phyloP scores from a whole-genome alignment of 2,329 filamentous ascomycete species.

The Cryphonectria carpinicola region DNA sequence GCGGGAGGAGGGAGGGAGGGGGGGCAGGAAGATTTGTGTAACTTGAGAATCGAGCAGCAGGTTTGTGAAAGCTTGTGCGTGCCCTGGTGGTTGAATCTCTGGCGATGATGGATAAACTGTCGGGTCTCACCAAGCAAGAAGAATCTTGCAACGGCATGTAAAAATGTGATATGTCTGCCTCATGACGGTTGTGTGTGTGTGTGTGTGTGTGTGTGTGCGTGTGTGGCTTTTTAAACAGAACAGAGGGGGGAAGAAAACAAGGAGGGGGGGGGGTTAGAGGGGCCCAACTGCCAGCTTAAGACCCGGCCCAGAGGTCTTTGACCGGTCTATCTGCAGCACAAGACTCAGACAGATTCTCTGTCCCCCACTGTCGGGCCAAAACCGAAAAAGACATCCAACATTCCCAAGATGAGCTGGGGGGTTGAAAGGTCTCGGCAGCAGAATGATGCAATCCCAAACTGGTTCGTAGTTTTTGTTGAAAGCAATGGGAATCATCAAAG shows the following conservation, averaged over 20 bases:
- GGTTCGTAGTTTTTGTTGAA: conserved; percentile 23
- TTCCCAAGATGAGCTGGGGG: conserved; percentile 16
- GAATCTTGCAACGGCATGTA: conserved; percentile 4
- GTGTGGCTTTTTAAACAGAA: conserved; percentile 12
- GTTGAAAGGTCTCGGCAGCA: conserved; percentile 27
- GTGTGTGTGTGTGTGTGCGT: neutral
- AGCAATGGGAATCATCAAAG: conserved; percentile 26
- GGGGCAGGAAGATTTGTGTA: neutral
- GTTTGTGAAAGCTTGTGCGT: neutral
- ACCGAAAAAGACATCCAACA: conserved; percentile 7
- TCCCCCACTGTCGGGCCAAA: conserved; percentile 16
- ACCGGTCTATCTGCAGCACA: conserved; percentile 17
- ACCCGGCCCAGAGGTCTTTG: conserved; percentile 26
- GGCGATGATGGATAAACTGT: neutral
- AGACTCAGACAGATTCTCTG: conserved; percentile 19
- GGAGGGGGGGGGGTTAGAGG: neutral
- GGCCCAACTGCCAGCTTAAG: conserved; percentile 25
- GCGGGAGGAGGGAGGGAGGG: neutral
- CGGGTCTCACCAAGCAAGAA: conserved; percentile 1
- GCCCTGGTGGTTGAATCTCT: neutral
- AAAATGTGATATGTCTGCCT: conserved; percentile 12
- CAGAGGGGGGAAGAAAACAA: neutral
- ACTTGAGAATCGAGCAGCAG: neutral
- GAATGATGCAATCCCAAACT: conserved; percentile 21
- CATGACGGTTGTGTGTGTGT: conserved; percentile 1